Conservation (phyloP, 2,329 filamentous ascomycete genomes). For the Pestalotiopsis sp. region DNA sequence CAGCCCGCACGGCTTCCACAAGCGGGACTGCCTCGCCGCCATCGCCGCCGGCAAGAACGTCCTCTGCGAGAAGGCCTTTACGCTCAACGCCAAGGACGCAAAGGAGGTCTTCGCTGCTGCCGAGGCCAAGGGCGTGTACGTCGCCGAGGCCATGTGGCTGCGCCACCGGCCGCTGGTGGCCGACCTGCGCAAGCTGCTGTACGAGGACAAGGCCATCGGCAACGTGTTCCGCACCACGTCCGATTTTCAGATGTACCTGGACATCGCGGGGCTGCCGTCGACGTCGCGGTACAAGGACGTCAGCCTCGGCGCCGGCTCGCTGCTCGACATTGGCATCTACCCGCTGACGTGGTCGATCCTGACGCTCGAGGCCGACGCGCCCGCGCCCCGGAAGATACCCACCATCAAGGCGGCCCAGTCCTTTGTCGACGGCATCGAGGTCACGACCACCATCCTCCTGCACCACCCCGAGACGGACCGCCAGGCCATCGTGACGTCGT, state of each 20-base stretch:
- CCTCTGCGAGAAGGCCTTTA: constrained; percentile 49
- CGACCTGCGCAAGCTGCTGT: constrained; percentile 36
- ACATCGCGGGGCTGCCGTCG: constrained; percentile 31
- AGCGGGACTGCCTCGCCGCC: constrained; percentile 43
- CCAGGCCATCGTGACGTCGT: constrained; percentile 44
- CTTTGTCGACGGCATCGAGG: constrained; percentile 36
- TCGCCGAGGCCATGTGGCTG: constrained; percentile 51
- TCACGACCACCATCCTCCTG: constrained; percentile 39
- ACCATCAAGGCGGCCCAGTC: constrained; percentile 40
- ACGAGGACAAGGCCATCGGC: constrained; percentile 42
- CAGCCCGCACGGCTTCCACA: constrained; percentile 47
- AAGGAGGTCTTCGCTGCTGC: constrained; percentile 42
- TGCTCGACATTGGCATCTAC: constrained; percentile 49
- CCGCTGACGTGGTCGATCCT: constrained; percentile 41
- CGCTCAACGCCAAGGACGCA: constrained; percentile 41
- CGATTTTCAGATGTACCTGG: constrained; percentile 41
- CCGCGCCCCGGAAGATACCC: constrained; percentile 28
- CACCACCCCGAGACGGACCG: constrained; percentile 39
- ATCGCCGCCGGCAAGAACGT: constrained; percentile 45
- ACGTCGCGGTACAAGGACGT: constrained; percentile 38
- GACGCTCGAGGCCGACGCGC: constrained; percentile 32
- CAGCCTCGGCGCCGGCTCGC: constrained; percentile 41
- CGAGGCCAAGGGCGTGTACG: constrained; percentile 39
- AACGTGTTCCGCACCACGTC: constrained; percentile 39
- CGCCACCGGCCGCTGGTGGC: constrained; percentile 42